Evolutionary conservation across 78 protist species (phyloP), one percentile per base, ranked within the genome.

Genomic region (Trichosphaerium sp.): DNA sequence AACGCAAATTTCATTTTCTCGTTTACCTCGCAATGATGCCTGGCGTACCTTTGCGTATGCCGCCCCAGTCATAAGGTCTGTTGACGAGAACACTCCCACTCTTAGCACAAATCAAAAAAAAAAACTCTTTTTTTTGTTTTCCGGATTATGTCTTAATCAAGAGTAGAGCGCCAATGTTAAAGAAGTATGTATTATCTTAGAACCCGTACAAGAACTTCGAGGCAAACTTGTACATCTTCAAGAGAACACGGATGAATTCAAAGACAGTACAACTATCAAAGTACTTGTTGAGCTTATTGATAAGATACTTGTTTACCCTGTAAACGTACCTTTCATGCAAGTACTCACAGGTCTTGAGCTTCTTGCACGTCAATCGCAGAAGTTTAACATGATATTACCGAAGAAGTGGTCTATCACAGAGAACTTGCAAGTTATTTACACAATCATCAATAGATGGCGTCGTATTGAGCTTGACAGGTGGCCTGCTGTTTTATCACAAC

Each of bases 401-500:
- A 59, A 61, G 38, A 65, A 34, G 3, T 42, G 65, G 2, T 66
- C 78, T 15, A 23, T 85, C 58, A 41, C 40, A 35, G 73, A 56
- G 56, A 18, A 49, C 41, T 61, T 71, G 65, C 48, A 66, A 64
- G 42, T 32, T 25, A 10, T 81, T 15, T 40, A 51, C 5, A 12
- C 62, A 7, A 56, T 88, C 18, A 59, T 88, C 51, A 47, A 71
- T 2, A 75, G 93, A 34, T 88, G 93, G 93, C 61, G 93, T 43
- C 55, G 49, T 44, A 41, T 80, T 35, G 93, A 88, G 70, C 37
- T 83, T 56, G 63, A 68, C n/a, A 39, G 70, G n/a, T 88, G 93
- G 93, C 78, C 85, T 15, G n/a, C 43, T 23, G 65, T 84, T 31
- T 78, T 86, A 56, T 42, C 28, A n/a, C 44, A 37, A 25, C 75